Base-by-base conservation (phyloP, 345 rosid genomes). In the Lagerstroemia speciosa region DNA sequence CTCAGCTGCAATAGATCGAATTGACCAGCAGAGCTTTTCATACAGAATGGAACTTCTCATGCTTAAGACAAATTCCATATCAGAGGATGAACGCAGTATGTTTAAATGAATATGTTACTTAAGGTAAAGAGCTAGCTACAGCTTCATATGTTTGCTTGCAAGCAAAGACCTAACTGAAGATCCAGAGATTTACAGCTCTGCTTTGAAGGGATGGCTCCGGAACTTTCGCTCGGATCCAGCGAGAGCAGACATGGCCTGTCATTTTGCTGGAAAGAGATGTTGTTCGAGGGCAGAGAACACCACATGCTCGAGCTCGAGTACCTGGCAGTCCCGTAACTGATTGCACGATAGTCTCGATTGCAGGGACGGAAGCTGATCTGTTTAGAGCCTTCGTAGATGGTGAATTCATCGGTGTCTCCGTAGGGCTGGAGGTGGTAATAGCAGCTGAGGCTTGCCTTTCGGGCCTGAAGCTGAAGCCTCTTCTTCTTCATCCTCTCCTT, bases 401-500 rank as follows among this genome's bases (percentile, higher is more conserved):
- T 40, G 67, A 65, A 40, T 22, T 38, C 67, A 40, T 40, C 31
- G 6, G 50, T 15, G 40, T n/a, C 41, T 11, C 5, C 8, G 67
- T 65, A 65, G 20, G 67, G 67, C n/a, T 71, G 66, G 30, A 91
- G 89, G 69, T 86, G 78, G 53, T 90, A 86, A 67, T 89, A 93
- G 63, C 78, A 83, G 36, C 82, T 87, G 76, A 93, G 69, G 83
- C 84, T 88, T 20, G 93, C 93, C 65, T 86, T 83, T 74, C 87
- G 78, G 65, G 97, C 98, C 74, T 91, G 99, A 74, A 94, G 84
- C 71, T 92, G 97, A 57, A 93, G 83, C 73, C 97, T 84, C 79
- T 92, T 94, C 81, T 89, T 90, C 82, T 90, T 93, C 80, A 92
- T 82, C 55, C 99, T 83, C 79, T 94, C 99, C 50, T 88, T 94